A percentile compares a stretch with the other conserved stretches of the same genome.
phyloP scores from a whole-genome alignment of 2,329 filamentous ascomycete genomes.

The Paraphoma sp. region DNA sequence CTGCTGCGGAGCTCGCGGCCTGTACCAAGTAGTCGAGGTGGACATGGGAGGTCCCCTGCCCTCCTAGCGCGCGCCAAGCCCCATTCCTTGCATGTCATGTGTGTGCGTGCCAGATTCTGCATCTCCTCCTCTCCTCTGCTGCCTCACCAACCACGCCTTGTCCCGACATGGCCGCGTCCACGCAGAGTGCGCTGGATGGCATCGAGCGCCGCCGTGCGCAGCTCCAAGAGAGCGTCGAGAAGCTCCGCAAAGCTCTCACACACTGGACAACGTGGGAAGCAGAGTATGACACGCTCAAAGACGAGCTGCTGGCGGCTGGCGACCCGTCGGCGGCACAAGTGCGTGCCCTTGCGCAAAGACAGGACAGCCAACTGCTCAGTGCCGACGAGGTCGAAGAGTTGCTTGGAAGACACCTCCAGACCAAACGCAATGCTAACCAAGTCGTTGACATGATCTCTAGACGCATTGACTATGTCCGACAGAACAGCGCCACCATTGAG shows the following conservation, averaged over 20 bases:
- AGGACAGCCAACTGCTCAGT: slow-evolving; percentile 69
- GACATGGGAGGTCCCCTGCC: slow-evolving; percentile 17
- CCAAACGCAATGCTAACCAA: slow-evolving; percentile 64
- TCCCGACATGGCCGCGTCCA: slow-evolving; percentile 29
- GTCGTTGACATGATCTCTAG: slow-evolving; percentile 73
- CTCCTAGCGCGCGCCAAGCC: slow-evolving; percentile 15
- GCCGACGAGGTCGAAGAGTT: slow-evolving; percentile 65
- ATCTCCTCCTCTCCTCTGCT: slow-evolving; percentile 5
- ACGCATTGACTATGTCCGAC: slow-evolving; percentile 86
- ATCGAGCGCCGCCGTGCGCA: slow-evolving; percentile 77
- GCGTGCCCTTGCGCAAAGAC: slow-evolving; percentile 60
- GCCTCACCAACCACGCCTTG: slow-evolving; percentile 2
- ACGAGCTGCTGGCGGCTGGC: slow-evolving; percentile 69
- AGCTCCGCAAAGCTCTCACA: slow-evolving; percentile 76
- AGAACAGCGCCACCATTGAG: slow-evolving; percentile 77
- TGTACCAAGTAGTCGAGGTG: no score
- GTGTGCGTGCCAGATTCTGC: slow-evolving; percentile 7
- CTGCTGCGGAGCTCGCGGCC: slow-evolving; percentile 1
- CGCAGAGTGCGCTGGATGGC: slow-evolving; percentile 64
- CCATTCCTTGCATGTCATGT: no score
- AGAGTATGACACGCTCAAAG: slow-evolving; percentile 88
- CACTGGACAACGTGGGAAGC: slow-evolving; percentile 92
- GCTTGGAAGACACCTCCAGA: slow-evolving; percentile 53
- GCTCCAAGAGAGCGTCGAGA: slow-evolving; percentile 76
- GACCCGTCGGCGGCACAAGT: slow-evolving; percentile 36